Base-by-base conservation (phyloP, 1,284 basidiomycete species). In the Microbotryum silenes-acaulis region DNA sequence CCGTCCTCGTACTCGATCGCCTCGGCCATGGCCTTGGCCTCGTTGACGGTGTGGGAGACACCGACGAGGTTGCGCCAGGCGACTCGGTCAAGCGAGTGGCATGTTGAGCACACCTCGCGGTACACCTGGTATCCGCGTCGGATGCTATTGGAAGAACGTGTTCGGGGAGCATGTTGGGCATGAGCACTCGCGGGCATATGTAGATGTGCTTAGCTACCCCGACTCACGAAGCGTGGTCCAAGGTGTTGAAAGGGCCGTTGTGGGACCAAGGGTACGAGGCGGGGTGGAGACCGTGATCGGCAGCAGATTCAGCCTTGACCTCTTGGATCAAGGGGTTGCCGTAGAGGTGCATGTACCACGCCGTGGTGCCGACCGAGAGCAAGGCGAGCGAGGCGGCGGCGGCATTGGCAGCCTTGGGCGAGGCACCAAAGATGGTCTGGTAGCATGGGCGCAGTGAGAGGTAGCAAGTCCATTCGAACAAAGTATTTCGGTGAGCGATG, bases 1-100 rank as follows among this genome's bases (percentile, higher is more conserved):
- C 96, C 96, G 75, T 98, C 96, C 73, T 85, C 83, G 78, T 98
- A 98, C 79, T 99, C 96, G 65, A 94, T 81, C 75, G 94, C 92
- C 79, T 94, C 93, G 44, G 96, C 94, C 87, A 98, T 85, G 10
- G 82, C 81, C 78, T 91, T 91, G 67, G 81, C 83, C 79, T 99
- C 94, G 71, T 94, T 90, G 56, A 83, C 94, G 66, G 88, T 91
- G 80, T 98, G 96, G 46, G 92, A 97, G 62, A 97, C 91, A 75
- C 92, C 96, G 71, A 99, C 96, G 64, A 99, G 81, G 81, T 98
- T 99, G 75, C 96, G 90, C 96, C 96, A 99, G 66, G 96, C 96
- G 75, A 98, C 93, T 73, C 96, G 91, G 81, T 98, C 91, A 64
- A 99, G 86, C 53, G 96, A 98, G 78, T 99, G 96, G 79, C 96